phyloP scores from a whole-genome alignment of 768 basidiomycete species.

The Tylopilus subfusipes region DNA sequence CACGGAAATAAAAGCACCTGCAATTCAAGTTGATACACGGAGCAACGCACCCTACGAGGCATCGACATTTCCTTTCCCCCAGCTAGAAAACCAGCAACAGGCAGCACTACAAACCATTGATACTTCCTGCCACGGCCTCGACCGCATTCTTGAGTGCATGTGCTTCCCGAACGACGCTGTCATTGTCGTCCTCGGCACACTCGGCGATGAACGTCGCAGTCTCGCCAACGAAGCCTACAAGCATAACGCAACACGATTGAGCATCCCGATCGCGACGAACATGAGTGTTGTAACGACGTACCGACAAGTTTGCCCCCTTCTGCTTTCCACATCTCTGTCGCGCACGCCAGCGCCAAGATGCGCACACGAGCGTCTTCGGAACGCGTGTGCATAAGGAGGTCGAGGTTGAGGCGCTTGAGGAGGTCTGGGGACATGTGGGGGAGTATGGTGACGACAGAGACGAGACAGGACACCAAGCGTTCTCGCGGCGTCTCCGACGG shows the following conservation, averaged over 20 bases:
- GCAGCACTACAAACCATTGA: slow-evolving; percentile 27
- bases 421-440: slow-evolving; percentile 31
- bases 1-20: too few relatives aligned
- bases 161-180: slow-evolving; percentile 69
- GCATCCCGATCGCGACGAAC: background rate
- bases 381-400: slow-evolving; percentile 84
- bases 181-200: slow-evolving; percentile 85
- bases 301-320: slow-evolving; percentile 75
- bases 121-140: slow-evolving; percentile 66
- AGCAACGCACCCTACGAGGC: too few relatives aligned
- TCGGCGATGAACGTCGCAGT: slow-evolving; percentile 85
- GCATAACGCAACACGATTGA: background rate
- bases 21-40: too few relatives aligned
- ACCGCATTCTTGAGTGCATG: slow-evolving; percentile 66
- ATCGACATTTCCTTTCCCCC: too few relatives aligned
- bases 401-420: slow-evolving; percentile 79
- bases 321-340: slow-evolving; percentile 70
- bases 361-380: slow-evolving; percentile 73
- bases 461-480: slow-evolving; percentile 15
- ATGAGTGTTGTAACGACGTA: slow-evolving; percentile 33
- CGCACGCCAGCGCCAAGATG: slow-evolving; percentile 63
- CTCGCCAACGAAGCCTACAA: slow-evolving; percentile 70
- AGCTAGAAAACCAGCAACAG: too few relatives aligned
- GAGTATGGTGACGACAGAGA: slow-evolving; percentile 15
- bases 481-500: slow-evolving; percentile 4